These are phyloP conservation scores for Phytophthora palmivora DNA, from an alignment of 352 stramenopile genomes.

Conservation along the genomic window DNA sequence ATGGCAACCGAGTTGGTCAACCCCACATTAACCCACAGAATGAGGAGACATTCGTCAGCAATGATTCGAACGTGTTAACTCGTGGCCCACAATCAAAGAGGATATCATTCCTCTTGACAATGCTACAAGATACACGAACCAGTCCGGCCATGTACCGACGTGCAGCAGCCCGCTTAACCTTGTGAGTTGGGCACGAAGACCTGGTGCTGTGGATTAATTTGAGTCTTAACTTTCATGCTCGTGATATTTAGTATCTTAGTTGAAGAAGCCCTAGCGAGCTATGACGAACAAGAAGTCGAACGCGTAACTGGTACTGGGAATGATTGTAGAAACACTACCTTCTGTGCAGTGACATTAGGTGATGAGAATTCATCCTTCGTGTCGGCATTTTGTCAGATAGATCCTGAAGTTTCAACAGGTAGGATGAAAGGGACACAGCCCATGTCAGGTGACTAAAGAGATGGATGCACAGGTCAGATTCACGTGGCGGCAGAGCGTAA, in stretches of 20 bases:
- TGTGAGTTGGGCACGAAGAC: too few relatives aligned
- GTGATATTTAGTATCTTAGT: neutral
- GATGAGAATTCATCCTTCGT: conserved; percentile 3
- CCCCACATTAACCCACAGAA: too few relatives aligned
- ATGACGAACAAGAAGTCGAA: neutral
- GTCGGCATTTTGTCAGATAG: conserved; percentile 4
- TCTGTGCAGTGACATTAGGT: neutral
- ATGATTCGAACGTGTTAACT: too few relatives aligned
- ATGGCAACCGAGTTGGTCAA: neutral
- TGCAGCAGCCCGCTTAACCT: neutral
- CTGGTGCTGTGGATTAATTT: neutral
- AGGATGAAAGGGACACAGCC: neutral
- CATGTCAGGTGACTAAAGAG: too few relatives aligned
- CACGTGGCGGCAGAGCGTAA: conserved; percentile 1
- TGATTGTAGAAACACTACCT: neutral
- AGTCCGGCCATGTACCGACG: too few relatives aligned
- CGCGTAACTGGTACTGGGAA: neutral
- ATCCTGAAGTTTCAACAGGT: neutral
- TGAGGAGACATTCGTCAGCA: too few relatives aligned
- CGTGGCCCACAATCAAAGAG: too few relatives aligned
- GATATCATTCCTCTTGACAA: too few relatives aligned
- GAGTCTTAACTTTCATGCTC: neutral
- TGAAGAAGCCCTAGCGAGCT: neutral
- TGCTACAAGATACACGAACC: too few relatives aligned
- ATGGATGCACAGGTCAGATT: conserved; percentile 11